phyloP scores from a whole-genome alignment of 106 monocot genomes.

The Ottelia alismoides region DNA sequence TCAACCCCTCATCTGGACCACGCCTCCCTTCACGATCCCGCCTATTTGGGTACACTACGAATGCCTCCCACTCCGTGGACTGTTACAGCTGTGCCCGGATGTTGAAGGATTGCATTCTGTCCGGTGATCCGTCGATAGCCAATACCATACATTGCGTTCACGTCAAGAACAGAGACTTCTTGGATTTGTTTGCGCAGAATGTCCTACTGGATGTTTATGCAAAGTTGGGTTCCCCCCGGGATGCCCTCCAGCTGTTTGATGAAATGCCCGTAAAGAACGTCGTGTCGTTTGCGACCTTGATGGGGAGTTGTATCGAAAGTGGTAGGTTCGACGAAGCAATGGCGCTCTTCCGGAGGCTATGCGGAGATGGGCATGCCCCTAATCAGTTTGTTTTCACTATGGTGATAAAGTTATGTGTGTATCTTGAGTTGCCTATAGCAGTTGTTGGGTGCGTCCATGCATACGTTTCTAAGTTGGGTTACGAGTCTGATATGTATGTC shows the following conservation, averaged over 20 bases:
- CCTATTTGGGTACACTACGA: too few relatives aligned
- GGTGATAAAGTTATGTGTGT: conserved; percentile 40
- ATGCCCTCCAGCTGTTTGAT: conserved; percentile 44
- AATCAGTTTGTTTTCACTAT: conserved; percentile 72
- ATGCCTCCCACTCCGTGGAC: too few relatives aligned
- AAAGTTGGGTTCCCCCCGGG: conserved; percentile 18
- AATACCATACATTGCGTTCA: conserved; percentile 52
- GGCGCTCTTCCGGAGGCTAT: conserved; percentile 33
- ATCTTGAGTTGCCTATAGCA: conserved; percentile 35
- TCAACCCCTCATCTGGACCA: too few relatives aligned
- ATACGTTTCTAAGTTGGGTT: conserved; percentile 40
- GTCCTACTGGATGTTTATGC: conserved; percentile 54
- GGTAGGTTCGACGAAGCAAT: conserved; percentile 17
- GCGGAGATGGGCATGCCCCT: conserved; percentile 55
- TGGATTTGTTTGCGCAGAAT: conserved; percentile 67
- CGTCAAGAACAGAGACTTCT: conserved; percentile 30
- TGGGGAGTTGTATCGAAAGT: conserved; percentile 31
- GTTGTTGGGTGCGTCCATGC: conserved; percentile 32
- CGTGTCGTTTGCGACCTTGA: conserved; percentile 67
- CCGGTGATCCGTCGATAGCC: conserved; percentile 10
- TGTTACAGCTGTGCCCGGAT: conserved; percentile 30
- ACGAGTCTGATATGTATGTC: conserved; percentile 44
- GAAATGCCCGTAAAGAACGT: conserved; percentile 58
- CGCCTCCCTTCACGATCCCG: too few relatives aligned
- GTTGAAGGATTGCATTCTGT: conserved; percentile 31